Evolutionary conservation across 2,329 filamentous ascomycete species (phyloP).

Genomic region (Furcasterigmium sp.): DNA sequence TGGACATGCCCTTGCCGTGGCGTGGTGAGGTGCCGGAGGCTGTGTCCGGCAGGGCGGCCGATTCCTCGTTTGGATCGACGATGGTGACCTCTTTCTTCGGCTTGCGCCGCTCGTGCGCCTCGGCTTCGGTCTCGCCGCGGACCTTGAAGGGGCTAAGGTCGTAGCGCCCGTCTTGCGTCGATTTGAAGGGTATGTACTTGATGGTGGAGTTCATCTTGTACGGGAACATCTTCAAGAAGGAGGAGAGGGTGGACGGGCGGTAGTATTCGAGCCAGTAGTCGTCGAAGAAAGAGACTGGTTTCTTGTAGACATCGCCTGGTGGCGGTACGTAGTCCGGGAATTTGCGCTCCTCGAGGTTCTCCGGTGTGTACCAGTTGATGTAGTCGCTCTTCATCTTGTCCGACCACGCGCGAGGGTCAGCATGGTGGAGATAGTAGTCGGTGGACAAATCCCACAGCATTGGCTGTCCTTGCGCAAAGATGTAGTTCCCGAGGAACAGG

Average conservation of each 20-base stretch:
- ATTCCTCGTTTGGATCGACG: slow-evolving; percentile 49
- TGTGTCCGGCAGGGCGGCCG: slow-evolving; percentile 30
- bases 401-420: slow-evolving; percentile 70
- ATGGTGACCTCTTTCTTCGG: slow-evolving; percentile 66
- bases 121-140: slow-evolving; percentile 58
- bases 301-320: slow-evolving; percentile 29
- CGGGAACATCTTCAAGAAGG: slow-evolving; percentile 85
- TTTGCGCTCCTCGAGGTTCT: slow-evolving; percentile 59
- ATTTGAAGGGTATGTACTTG: slow-evolving; percentile 73
- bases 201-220: slow-evolving; percentile 89
- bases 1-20: slow-evolving; percentile 37
- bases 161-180: slow-evolving; percentile 67
- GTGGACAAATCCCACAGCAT: slow-evolving; percentile 96
- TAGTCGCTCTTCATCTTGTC: slow-evolving; percentile 63
- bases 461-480: slow-evolving; percentile 78
- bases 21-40: slow-evolving; percentile 17
- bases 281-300: slow-evolving; percentile 62
- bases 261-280: slow-evolving; percentile 99
- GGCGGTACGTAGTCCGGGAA: slow-evolving; percentile 55
- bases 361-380: slow-evolving; percentile 81
- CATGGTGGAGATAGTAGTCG: slow-evolving; percentile 94
- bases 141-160: slow-evolving; percentile 87
- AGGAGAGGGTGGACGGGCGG: slow-evolving; percentile 78
- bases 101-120: slow-evolving; percentile 56
- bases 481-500: slow-evolving; percentile 93